Evolutionary conservation across 1,284 basidiomycete genomes (phyloP).

Genomic region (Puccinia coronata): DNA sequence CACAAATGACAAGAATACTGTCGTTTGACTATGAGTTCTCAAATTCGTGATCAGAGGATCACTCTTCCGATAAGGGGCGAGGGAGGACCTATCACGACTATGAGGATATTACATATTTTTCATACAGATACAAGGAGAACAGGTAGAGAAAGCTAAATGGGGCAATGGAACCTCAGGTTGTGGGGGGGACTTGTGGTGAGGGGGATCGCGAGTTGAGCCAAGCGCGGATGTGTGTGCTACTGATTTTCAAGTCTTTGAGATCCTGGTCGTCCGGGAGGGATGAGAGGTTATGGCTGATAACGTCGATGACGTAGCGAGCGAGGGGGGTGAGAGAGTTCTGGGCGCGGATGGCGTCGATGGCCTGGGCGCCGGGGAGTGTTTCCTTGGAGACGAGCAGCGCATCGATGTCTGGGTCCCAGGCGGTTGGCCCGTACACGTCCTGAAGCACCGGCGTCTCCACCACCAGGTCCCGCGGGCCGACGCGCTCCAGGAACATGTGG

Average conservation of each 20-base stretch:
- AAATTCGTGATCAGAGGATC: too few relatives aligned
- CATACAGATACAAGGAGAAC: too few relatives aligned
- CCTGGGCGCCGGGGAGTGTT: constrained; percentile 72
- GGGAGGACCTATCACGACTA: too few relatives aligned
- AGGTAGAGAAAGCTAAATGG: too few relatives aligned
- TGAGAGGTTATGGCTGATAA: neutral
- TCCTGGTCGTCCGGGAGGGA: neutral
- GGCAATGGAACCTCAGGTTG: too few relatives aligned
- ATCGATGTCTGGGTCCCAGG: constrained; percentile 77
- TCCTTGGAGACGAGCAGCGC: constrained; percentile 83
- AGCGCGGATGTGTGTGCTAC: constrained; percentile 34
- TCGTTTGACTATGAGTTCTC: too few relatives aligned
- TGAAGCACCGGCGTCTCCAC: constrained; percentile 45
- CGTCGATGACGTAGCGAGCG: constrained; percentile 51
- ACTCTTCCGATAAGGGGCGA: too few relatives aligned
- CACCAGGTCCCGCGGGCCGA: constrained; percentile 17
- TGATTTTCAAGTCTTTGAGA: constrained; percentile 8
- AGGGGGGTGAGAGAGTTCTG: constrained; percentile 36
- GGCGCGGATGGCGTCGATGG: constrained; percentile 64
- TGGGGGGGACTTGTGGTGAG: too few relatives aligned
- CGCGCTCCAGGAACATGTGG: constrained; percentile 64
- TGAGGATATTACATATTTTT: too few relatives aligned
- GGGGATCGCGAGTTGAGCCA: neutral
- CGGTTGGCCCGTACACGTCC: constrained; percentile 86
- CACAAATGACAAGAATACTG: too few relatives aligned